Base-by-base conservation (phyloP, 83 land plant species). In the Isoetes engelmannii region DNA sequence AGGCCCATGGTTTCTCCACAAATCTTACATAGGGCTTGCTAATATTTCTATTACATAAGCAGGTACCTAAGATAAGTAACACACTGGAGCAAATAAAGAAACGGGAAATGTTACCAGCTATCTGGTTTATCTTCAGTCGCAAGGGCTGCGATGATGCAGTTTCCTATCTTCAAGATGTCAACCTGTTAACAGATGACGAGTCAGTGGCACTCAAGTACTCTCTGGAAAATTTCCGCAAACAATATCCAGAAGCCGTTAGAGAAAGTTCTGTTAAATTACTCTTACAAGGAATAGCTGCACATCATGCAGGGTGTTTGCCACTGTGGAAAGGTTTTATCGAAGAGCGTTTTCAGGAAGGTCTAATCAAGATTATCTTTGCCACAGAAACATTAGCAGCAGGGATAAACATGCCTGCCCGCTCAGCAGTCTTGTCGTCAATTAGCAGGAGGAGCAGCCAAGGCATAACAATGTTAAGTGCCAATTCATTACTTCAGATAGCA, bases 301-400 rank as follows among this genome's bases (percentile, higher is more conserved):
- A 95, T 76, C 99, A 90, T 79, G 99, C 99, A 61, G 97, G 99
- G 28, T 90, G 96, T 81, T 75, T 95, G 57, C 99, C 99, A 45
- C 72, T 92, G 21, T 95, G 99, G 99, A 95, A 95, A 73, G 80
- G 92, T 19, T 95, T 95, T 61, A 82, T 95, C 54, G 99, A 95
- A 74, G 97, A 88, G 63, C 82, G 90, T 43, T 95, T 95, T 69
- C 97, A 91, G 69, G 65, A 67, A 72, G 99, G 99, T 49, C 84
- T 90, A 57, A 63, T 95, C 45, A 94, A 94, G 70, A 90, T 90
- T 57, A 87, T 94, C 51, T 90, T 90, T 80, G 97, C 99, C 41
- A 94, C 99, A 48, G 99, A 94, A 75, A 94, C 99, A 45, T 86
- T 94, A 13, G 92, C 99, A 60, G 99, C 99, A 59, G 99, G 99